These are phyloP conservation scores for Dendrobium huoshanense DNA, from an alignment of 106 monocot genomes.

Conservation along the genomic window DNA sequence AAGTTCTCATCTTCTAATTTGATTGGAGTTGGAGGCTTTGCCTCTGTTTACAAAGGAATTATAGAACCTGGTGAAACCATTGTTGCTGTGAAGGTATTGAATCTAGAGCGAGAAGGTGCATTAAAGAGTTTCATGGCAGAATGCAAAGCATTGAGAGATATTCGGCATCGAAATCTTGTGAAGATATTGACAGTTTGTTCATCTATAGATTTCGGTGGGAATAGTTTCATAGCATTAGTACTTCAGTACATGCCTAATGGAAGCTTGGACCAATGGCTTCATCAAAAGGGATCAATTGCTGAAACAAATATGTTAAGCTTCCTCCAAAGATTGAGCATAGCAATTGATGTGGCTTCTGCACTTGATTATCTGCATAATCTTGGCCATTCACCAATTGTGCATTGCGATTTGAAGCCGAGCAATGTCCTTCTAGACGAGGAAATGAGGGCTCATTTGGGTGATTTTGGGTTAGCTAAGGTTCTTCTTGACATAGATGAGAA, in stretches of 20 bases:
- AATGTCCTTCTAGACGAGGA: conserved; percentile 21
- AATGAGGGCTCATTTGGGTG: conserved; percentile 25
- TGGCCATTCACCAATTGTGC: conserved; percentile 8
- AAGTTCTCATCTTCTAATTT: conserved; percentile 9
- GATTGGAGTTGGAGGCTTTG: conserved; percentile 1
- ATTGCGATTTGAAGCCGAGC: conserved; percentile 24
- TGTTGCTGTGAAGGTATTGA: conserved; percentile 18
- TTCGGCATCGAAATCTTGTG: conserved; percentile 16
- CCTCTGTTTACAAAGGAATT: conserved; percentile 16
- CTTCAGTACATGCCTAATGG: conserved; percentile 9
- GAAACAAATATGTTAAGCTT: neutral
- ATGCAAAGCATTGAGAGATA: conserved; percentile 1
- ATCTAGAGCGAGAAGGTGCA: neutral
- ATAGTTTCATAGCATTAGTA: conserved; percentile 9
- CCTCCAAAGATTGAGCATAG: conserved; percentile 16
- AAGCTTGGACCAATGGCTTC: conserved; percentile 14
- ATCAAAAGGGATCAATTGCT: neutral
- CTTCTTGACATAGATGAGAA: conserved; percentile 1
- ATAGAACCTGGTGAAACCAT: conserved; percentile 4
- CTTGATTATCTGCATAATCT: conserved; percentile 23
- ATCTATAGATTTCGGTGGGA: conserved; percentile 1
- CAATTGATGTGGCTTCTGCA: conserved; percentile 17
- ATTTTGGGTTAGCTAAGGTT: conserved; percentile 34
- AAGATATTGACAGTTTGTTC: conserved; percentile 9
- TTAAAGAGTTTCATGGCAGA: conserved; percentile 10